A percentile compares a stretch with the other conserved stretches of the same genome.
These are phyloP conservation scores for Populus tomentosa DNA, from an alignment of 441 rosid species.

Conservation along the genomic window DNA sequence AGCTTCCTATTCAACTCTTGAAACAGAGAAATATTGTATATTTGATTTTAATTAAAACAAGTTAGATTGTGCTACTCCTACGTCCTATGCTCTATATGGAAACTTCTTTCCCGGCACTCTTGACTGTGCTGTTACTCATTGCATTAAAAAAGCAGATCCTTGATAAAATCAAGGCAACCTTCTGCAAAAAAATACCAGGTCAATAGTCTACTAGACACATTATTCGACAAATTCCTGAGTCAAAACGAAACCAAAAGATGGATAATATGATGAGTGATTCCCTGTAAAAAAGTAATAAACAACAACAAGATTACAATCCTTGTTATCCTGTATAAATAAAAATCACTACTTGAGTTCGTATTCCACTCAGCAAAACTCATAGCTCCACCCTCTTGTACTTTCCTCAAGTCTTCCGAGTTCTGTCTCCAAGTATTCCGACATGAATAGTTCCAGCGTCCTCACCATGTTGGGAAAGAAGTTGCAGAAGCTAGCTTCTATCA, in stretches of 20 bases:
- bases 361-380: not conserved
- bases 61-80: not conserved
- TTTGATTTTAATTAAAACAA: not conserved
- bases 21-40: not conserved
- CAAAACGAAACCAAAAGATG: no score
- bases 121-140: not conserved
- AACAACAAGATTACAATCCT: not conserved
- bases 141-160: not conserved
- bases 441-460: not conserved
- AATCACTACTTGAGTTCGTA: not conserved
- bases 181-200: not conserved
- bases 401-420: not conserved
- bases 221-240: no score
- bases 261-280: not conserved
- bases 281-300: not conserved
- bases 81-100: not conserved
- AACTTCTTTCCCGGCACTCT: not conserved
- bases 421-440: not conserved
- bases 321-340: not conserved
- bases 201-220: not conserved
- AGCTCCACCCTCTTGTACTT: not conserved
- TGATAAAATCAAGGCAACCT: not conserved
- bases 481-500: not conserved
- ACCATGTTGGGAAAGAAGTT: not conserved
- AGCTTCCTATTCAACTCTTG: not conserved